Conservation (phyloP, 345 rosid genomes). For the Acer yangbiense region DNA sequence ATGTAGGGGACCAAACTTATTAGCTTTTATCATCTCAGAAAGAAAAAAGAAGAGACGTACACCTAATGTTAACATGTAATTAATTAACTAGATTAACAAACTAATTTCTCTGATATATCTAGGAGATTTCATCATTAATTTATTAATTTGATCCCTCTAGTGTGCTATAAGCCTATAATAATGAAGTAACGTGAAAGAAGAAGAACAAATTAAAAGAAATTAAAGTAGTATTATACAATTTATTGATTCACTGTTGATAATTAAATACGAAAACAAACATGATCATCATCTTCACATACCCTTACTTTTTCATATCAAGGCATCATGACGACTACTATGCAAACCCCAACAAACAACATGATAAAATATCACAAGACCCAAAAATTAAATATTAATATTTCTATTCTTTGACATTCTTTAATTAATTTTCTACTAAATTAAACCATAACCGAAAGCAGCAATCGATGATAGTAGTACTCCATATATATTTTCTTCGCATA, state of each 20-base stretch:
- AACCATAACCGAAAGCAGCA: neutral
- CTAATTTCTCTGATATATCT: no score
- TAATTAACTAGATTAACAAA: no score
- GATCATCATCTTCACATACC: neutral
- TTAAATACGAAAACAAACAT: neutral
- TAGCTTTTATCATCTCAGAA: no score
- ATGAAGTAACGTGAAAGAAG: neutral
- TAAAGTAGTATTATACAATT: neutral
- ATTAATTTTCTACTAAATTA: neutral
- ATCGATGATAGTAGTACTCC: neutral
- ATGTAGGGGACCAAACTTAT: no score
- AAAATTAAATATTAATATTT: conserved; percentile 10
- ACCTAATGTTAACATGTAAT: no score
- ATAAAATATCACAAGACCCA: conserved; percentile 7
- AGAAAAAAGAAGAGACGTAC: no score
- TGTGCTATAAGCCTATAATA: conserved; percentile 4
- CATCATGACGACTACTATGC: conserved; percentile 15
- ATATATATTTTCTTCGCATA: neutral
- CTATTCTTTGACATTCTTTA: conserved; percentile 1
- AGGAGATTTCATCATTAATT: no score
- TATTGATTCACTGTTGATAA: conserved; percentile 7
- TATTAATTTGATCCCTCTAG: no score
- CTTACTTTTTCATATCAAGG: conserved; percentile 9
- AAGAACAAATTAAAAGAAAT: neutral
- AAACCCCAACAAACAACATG: conserved; percentile 10